Conservation (phyloP, 2,329 filamentous ascomycete genomes). For the Diaporthe nobilis region DNA sequence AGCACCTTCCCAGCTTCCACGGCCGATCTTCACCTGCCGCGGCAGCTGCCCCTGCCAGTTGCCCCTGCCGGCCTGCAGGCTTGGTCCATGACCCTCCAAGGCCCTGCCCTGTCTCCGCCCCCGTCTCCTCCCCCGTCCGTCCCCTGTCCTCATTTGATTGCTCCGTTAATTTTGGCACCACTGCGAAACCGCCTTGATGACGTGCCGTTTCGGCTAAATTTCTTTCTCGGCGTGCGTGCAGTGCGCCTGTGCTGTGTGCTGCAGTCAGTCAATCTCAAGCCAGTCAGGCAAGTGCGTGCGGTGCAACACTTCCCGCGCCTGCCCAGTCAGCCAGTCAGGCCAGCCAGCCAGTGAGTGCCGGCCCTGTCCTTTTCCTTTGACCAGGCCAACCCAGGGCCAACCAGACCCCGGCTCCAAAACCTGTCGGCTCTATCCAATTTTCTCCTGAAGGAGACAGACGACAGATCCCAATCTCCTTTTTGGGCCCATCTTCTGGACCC, state of each 20-base stretch:
- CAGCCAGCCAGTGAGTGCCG: neutral
- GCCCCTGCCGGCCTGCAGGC: slow-evolving; percentile 9
- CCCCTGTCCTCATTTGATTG: slow-evolving; percentile 32
- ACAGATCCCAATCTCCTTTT: slow-evolving; percentile 34
- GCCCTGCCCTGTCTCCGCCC: neutral
- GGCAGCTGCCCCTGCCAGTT: slow-evolving; percentile 6
- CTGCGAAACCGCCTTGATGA: slow-evolving; percentile 39
- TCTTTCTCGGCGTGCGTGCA: slow-evolving; percentile 11
- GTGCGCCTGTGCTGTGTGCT: neutral
- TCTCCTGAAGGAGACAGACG: slow-evolving; percentile 25
- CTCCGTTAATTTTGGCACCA: slow-evolving; percentile 35
- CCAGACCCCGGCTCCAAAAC: slow-evolving; percentile 8
- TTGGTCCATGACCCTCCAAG: neutral
- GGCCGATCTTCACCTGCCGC: slow-evolving; percentile 23
- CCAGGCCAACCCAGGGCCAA: neutral
- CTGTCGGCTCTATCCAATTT: slow-evolving; percentile 7
- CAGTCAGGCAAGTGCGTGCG: neutral
- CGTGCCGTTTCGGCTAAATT: slow-evolving; percentile 42
- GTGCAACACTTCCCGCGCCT: too few species aligned
- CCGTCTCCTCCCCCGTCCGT: neutral
- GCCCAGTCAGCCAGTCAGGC: too few species aligned
- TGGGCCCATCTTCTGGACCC: slow-evolving; percentile 23
- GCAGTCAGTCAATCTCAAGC: neutral
- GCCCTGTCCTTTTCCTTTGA: slow-evolving; percentile 20
- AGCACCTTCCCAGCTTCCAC: slow-evolving; percentile 21